A percentile compares a stretch with the other conserved stretches of the same genome.
Conservation (phyloP, 371 early-diverging fungal species). For the Mortierella sp. region DNA sequence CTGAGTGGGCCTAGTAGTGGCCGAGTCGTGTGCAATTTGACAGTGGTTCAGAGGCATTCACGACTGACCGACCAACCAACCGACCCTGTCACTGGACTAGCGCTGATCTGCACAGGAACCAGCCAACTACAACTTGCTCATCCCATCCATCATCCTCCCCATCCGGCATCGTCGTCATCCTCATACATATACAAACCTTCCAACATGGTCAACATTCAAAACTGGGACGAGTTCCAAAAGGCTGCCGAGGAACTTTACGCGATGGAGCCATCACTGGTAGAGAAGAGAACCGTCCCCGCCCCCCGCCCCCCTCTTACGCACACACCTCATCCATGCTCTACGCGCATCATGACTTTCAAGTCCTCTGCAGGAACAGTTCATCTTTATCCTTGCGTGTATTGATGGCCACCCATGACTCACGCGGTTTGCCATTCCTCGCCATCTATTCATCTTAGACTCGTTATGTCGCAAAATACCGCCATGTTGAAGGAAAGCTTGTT, state of each 20-base stretch:
- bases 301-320: not conserved
- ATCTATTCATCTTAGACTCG: slow-evolving; percentile 62
- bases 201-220: slow-evolving; percentile 63
- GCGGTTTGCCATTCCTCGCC: not conserved
- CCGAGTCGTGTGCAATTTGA: too few relatives aligned
- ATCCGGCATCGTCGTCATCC: not conserved
- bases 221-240: slow-evolving; percentile 82
- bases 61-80: too few relatives aligned
- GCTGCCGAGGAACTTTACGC: slow-evolving; percentile 78
- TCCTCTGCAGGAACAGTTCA: not conserved
- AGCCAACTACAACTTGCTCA: not conserved
- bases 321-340: not conserved
- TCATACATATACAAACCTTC: slow-evolving; percentile 1
- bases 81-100: too few relatives aligned
- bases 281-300: not conserved
- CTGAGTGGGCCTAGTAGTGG: too few relatives aligned
- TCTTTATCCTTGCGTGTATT: not conserved
- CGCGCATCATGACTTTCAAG: too few relatives aligned
- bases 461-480: slow-evolving; percentile 75
- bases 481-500: slow-evolving; percentile 76
- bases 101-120: too few relatives aligned
- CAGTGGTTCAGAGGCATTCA: too few relatives aligned
- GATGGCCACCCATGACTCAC: not conserved
- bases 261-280: slow-evolving; percentile 69
- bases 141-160: not conserved